These are phyloP conservation scores for Candida taoyuanica DNA, from an alignment of 805 yeast species.

Conservation along the genomic window DNA sequence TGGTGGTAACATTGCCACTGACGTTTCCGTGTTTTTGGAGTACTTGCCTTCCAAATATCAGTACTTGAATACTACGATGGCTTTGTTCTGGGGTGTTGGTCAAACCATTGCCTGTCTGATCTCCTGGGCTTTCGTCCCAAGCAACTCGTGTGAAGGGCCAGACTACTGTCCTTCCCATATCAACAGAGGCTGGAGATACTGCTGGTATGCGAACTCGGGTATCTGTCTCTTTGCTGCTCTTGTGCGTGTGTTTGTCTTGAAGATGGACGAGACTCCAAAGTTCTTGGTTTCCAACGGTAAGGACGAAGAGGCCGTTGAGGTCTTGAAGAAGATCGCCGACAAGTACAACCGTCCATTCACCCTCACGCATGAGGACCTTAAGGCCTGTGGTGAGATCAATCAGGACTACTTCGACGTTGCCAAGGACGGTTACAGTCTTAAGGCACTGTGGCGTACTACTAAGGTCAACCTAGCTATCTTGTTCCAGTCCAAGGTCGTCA, in stretches of 20 bases:
- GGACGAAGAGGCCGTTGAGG: conserved; percentile 44
- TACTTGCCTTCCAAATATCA: conserved; percentile 46
- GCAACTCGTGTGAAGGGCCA: conserved; percentile 39
- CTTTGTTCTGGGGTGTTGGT: conserved; percentile 56
- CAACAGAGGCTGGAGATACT: conserved; percentile 58
- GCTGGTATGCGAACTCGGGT: conserved; percentile 48
- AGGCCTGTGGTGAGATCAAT: conserved; percentile 39
- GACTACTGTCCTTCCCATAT: conserved; percentile 39
- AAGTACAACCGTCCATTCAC: conserved; percentile 38
- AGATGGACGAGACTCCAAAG: conserved; percentile 49
- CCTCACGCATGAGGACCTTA: conserved; percentile 43
- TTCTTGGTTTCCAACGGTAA: conserved; percentile 45
- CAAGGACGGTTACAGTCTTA: conserved; percentile 18
- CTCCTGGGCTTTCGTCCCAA: conserved; percentile 51
- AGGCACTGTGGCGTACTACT: conserved; percentile 21
- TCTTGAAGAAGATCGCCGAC: conserved; percentile 40
- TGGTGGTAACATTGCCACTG: conserved; percentile 52
- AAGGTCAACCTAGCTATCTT: conserved; percentile 38
- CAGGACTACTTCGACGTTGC: conserved; percentile 24
- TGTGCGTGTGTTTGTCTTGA: conserved; percentile 39
- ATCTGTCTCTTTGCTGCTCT: conserved; percentile 44
- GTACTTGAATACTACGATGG: conserved; percentile 45
- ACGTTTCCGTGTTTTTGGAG: conserved; percentile 47
- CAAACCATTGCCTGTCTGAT: conserved; percentile 46
- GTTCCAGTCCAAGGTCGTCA: conserved; percentile 38